Evolutionary conservation across 306 rosid species (phyloP), one percentile per base, ranked within the genome.

Genomic region (Prunus armeniaca): DNA sequence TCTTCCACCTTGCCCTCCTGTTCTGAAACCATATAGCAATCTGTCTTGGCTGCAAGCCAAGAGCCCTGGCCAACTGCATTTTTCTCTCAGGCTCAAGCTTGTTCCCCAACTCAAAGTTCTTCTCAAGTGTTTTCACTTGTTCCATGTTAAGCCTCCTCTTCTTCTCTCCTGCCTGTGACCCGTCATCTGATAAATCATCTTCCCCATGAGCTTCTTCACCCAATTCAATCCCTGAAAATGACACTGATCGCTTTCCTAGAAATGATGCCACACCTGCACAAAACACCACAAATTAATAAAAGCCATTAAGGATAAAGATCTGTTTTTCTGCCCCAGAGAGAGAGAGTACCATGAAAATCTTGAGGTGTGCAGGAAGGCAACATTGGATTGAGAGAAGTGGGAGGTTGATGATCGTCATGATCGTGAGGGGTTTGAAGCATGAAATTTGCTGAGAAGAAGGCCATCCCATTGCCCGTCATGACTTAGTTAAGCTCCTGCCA

Each of bases 51-150:
- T 93, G 98, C 78, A 93, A 78, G 2, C 92, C 92, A 71, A 93
- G 91, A 62, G 93, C 91, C 79, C 98, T 88, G 61, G 98, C 97
- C 54, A 93, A 72, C 79, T 93, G 98, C 98, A 93, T 82, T 91
- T 93, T 93, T 73, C 98, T 93, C 86, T 93, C 98, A 32, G 98
- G 98, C 58, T 93, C 98, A 73, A 93, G 98, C 86, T 93, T 93
- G 50, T 93, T 93, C 2, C 98, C 98, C 71, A 93, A 76, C 86
- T 93, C 98, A 70, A 93, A 93, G 84, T 91, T 93, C 84, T 93
- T 93, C 91, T 93, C 98, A 51, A 93, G 98, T 57, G 95, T 85
- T 86, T 91, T 93, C 80, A 93, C 98, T 50, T 93, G 98, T 63
- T 93, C 98, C 84, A 88, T 86, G 88, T 88, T 93, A 1, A 93